These are phyloP conservation scores for Pythium aristosporum DNA, from an alignment of 352 stramenopile species.

Conservation along the genomic window DNA sequence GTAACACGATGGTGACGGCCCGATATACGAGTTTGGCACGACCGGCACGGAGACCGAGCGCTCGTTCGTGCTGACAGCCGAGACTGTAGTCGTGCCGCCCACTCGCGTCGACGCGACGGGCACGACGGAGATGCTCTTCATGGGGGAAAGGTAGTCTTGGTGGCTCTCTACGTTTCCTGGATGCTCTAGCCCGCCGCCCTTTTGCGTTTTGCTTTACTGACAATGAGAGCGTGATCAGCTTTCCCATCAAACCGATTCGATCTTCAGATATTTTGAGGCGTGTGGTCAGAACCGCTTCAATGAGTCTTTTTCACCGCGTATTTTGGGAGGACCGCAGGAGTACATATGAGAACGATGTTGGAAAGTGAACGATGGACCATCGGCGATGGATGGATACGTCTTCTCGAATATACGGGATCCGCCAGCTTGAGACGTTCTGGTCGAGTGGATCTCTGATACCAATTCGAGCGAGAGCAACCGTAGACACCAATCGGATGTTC, in stretches of 20 bases:
- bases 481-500: no score
- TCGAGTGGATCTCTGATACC: no score
- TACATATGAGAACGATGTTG: no score
- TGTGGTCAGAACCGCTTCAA: neutral
- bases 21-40: neutral
- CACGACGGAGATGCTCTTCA: slow-evolving; percentile 5
- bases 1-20: slow-evolving; percentile 3
- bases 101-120: neutral
- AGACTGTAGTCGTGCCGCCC: neutral
- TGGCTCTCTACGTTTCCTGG: neutral
- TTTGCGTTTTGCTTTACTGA: neutral
- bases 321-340: neutral
- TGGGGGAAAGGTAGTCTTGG: neutral
- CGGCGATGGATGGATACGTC: no score
- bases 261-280: neutral
- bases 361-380: no score
- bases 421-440: no score
- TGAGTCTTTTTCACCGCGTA: neutral
- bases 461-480: no score
- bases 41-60: neutral
- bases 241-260: neutral
- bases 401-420: no score
- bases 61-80: slow-evolving; percentile 1
- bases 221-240: neutral
- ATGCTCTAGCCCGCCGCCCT: neutral